Evolutionary conservation across 768 basidiomycete species (phyloP).

Genomic region (Lyophyllum semitale): DNA sequence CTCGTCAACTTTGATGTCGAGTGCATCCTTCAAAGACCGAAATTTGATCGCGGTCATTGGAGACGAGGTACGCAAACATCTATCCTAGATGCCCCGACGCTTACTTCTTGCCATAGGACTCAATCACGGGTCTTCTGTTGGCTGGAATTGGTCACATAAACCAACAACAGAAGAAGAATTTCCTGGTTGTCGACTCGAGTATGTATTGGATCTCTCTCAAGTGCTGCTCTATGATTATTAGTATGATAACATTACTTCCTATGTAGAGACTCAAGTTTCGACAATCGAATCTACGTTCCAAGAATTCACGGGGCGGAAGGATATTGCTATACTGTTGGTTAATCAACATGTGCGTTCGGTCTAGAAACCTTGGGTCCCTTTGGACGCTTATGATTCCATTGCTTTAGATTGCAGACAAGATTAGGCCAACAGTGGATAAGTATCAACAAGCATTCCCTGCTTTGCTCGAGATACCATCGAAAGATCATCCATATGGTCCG

Average conservation of each 20-base stretch:
- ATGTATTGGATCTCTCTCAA: conserved; percentile 29
- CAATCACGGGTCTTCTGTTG: conserved; percentile 92
- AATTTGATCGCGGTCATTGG: conserved; percentile 94
- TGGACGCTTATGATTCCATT: conserved; percentile 2
- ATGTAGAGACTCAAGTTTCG: conserved; percentile 84
- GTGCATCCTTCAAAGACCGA: conserved; percentile 72
- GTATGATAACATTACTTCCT: too few relatives aligned
- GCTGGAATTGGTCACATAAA: conserved; percentile 94
- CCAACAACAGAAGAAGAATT: conserved; percentile 94
- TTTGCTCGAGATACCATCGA: conserved; percentile 95
- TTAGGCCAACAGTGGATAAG: conserved; percentile 90
- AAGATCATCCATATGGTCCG: conserved; percentile 96
- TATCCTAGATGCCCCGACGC: neutral
- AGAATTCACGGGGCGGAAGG: conserved; percentile 92
- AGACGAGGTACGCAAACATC: conserved; percentile 71
- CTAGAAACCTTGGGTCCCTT: neutral
- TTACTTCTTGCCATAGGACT: conserved; percentile 63
- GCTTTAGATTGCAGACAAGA: conserved; percentile 91
- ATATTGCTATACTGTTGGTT: conserved; percentile 94
- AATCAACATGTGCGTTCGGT: conserved; percentile 87
- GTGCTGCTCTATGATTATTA: neutral
- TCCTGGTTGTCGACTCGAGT: conserved; percentile 94
- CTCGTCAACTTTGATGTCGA: conserved; percentile 10
- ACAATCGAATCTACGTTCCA: conserved; percentile 91
- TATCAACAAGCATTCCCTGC: conserved; percentile 98